These are phyloP conservation scores for Ustilago loliicola DNA, from an alignment of 1,284 basidiomycete species.

Conservation along the genomic window DNA sequence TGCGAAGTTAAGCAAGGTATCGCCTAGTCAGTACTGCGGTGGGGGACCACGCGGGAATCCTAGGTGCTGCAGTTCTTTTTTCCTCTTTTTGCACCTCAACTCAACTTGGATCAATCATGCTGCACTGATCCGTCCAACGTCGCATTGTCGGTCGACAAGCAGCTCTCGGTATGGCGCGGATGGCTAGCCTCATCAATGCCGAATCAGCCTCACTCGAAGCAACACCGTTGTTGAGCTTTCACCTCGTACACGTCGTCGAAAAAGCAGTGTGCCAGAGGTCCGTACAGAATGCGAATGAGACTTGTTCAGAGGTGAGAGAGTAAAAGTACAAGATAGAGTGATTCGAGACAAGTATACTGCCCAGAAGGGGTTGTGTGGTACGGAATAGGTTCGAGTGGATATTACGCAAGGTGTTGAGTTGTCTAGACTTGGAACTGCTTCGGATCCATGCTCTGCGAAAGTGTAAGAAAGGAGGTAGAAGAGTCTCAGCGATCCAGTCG, in stretches of 20 bases:
- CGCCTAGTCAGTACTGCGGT: conserved; percentile 85
- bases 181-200: no score
- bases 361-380: not conserved
- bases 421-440: conserved; percentile 42
- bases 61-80: conserved; percentile 74
- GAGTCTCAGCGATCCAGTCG: not conserved
- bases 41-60: conserved; percentile 86
- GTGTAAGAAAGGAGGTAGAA: not conserved
- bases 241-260: no score
- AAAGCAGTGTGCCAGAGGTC: not conserved
- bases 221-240: no score
- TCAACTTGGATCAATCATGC: not conserved
- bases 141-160: no score
- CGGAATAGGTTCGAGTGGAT: not conserved
- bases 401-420: not conserved
- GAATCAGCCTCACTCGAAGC: no score
- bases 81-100: not conserved
- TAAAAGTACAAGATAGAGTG: conserved; percentile 29
- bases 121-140: no score
- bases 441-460: conserved; percentile 43
- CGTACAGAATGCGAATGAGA: not conserved
- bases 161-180: no score
- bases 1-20: conserved; percentile 84
- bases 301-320: not conserved
- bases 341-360: not conserved